Conservation (phyloP, 805 yeast species). For the Yamadazyma phyllophila region DNA sequence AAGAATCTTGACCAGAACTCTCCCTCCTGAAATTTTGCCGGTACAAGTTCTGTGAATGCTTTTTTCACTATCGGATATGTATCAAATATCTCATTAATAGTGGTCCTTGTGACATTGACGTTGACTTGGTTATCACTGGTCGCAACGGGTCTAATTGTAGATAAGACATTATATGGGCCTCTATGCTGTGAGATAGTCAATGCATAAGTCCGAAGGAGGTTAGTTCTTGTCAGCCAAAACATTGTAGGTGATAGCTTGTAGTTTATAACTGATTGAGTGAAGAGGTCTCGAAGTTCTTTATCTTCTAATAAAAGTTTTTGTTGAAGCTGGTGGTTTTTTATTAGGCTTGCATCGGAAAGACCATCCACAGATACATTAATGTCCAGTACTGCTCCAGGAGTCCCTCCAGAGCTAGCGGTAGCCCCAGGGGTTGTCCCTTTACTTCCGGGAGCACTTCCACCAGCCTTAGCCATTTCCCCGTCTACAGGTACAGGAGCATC, state of each 20-base stretch:
- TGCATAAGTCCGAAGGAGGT: conserved; percentile 80
- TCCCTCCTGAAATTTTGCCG: conserved; percentile 74
- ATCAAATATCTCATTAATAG: conserved; percentile 82
- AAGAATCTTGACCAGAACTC: conserved; percentile 97
- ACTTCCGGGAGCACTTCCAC: conserved; percentile 13
- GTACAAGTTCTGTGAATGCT: conserved; percentile 90
- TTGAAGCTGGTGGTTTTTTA: conserved; percentile 74
- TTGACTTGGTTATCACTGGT: conserved; percentile 90
- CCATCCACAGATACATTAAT: conserved; percentile 19
- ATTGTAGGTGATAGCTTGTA: conserved; percentile 74
- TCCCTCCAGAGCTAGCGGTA: neutral
- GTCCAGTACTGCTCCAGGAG: conserved; percentile 13
- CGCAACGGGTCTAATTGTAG: conserved; percentile 92
- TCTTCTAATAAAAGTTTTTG: conserved; percentile 73
- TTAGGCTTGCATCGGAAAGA: conserved; percentile 45
- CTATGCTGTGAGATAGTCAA: conserved; percentile 77
- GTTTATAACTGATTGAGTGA: conserved; percentile 84
- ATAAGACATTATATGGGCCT: conserved; percentile 91
- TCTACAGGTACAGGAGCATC: conserved; percentile 26
- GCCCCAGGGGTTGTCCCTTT: conserved; percentile 15
- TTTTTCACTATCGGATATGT: conserved; percentile 89
- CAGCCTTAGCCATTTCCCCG: conserved; percentile 12
- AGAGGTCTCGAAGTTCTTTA: conserved; percentile 64
- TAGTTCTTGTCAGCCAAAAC: conserved; percentile 83
- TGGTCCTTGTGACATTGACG: conserved; percentile 88